A percentile compares a stretch with the other conserved stretches of the same genome.
Conservation (phyloP, 257 asterid species). For the Solanum chilense region DNA sequence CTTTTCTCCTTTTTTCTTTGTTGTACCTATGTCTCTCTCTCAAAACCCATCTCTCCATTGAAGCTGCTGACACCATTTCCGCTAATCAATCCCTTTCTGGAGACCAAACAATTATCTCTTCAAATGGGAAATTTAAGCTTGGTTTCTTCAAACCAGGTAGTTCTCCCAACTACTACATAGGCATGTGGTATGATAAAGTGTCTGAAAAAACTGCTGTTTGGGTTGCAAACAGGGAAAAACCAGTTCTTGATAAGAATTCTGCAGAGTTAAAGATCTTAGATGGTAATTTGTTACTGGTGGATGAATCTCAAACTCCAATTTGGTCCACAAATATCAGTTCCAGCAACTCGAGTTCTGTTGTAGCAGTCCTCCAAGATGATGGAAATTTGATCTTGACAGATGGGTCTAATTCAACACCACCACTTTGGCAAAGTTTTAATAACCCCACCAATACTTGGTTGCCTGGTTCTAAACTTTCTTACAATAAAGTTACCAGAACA, state of each 20-base stretch:
- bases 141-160: conserved; percentile 33
- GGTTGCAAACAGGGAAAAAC: conserved; percentile 34
- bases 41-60: conserved; percentile 1
- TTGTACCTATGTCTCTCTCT: conserved; percentile 1
- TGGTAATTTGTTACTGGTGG: conserved; percentile 22
- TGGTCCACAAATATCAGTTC: conserved; percentile 49
- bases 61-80: conserved; percentile 32
- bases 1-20: not conserved
- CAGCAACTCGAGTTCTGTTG: conserved; percentile 11
- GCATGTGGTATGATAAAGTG: conserved; percentile 28
- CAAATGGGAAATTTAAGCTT: conserved; percentile 19
- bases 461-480: conserved; percentile 53
- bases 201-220: conserved; percentile 16
- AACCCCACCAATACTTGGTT: conserved; percentile 55
- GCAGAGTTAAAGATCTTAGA: conserved; percentile 13
- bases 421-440: conserved; percentile 63
- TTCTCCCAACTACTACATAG: conserved; percentile 18
- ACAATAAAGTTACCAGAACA: conserved; percentile 26
- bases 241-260: conserved; percentile 12
- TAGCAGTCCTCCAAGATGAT: conserved; percentile 46
- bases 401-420: conserved; percentile 2
- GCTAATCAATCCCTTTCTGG: conserved; percentile 27
- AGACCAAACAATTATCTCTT: conserved; percentile 20
- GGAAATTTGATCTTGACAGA: conserved; percentile 55
- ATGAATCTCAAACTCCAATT: conserved; percentile 18